These are phyloP conservation scores for Incumbomyces delicatus DNA, from an alignment of 2,329 filamentous ascomycete genomes.

Conservation along the genomic window DNA sequence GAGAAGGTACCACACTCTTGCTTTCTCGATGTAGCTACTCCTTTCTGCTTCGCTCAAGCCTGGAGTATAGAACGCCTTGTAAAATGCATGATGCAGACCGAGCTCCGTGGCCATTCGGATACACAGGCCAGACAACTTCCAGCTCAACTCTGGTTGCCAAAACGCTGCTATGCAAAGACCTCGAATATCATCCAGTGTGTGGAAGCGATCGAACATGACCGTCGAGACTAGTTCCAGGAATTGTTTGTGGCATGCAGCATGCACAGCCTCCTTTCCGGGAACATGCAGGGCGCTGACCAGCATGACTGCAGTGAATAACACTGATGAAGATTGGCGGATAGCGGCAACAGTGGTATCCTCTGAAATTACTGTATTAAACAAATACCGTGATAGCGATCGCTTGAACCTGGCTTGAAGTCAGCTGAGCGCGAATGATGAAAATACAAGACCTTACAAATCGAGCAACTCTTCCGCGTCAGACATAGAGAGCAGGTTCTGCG, in stretches of 20 bases:
- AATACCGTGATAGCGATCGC: conserved; percentile 19
- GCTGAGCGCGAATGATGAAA: background rate
- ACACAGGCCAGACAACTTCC: conserved; percentile 52
- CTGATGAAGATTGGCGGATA: conserved; percentile 45
- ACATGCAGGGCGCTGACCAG: conserved; percentile 52
- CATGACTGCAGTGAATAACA: conserved; percentile 47
- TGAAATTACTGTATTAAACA: conserved; percentile 33
- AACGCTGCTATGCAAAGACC: conserved; percentile 53
- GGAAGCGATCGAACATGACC: conserved; percentile 49
- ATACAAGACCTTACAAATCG: conserved; percentile 7
- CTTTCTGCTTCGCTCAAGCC: conserved; percentile 29
- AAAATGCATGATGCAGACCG: conserved; percentile 46
- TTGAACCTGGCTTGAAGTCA: conserved; percentile 13
- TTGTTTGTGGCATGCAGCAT: conserved; percentile 47
- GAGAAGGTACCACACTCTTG: conserved; percentile 52
- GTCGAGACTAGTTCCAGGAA: conserved; percentile 48
- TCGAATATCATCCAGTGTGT: conserved; percentile 48
- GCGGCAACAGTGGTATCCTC: conserved; percentile 42
- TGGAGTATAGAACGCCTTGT: conserved; percentile 40
- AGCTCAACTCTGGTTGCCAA: conserved; percentile 54
- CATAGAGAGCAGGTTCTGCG: conserved; percentile 14
- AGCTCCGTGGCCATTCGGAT: conserved; percentile 50
- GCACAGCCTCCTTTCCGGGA: conserved; percentile 42
- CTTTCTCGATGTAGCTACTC: conserved; percentile 36
- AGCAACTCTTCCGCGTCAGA: conserved; percentile 20